Conservation (phyloP, 768 basidiomycete genomes). For the Hericium coralloides region DNA sequence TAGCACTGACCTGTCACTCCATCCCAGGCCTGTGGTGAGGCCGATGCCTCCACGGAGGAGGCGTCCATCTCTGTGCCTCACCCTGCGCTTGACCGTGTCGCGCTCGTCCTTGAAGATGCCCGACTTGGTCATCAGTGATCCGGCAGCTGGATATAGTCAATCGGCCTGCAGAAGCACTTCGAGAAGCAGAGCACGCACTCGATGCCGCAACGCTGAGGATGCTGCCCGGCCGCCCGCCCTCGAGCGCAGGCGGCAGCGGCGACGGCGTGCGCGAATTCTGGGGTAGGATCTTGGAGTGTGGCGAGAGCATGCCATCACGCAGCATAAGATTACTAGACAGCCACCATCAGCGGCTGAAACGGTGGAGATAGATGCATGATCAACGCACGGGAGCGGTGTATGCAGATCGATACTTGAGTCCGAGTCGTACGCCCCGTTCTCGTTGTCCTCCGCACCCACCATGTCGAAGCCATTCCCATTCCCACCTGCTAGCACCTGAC, state of each 20-base stretch:
- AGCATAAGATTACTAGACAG: constrained; percentile 28
- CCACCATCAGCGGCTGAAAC: background rate
- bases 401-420: constrained; percentile 31
- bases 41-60: constrained; percentile 29
- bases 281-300: constrained; percentile 29
- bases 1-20: constrained; percentile 30
- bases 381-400: constrained; percentile 30
- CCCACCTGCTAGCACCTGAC: constrained; percentile 17
- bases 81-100: constrained; percentile 25
- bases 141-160: constrained; percentile 3
- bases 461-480: constrained; percentile 14
- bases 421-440: constrained; percentile 20
- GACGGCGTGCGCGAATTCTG: constrained; percentile 13
- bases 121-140: constrained; percentile 26
- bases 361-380: background rate
- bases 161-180: background rate
- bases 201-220: constrained; percentile 19
- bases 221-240: constrained; percentile 16
- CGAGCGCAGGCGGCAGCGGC: constrained; percentile 11
- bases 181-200: constrained; percentile 11
- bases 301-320: constrained; percentile 29
- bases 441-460: constrained; percentile 19
- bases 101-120: constrained; percentile 29
- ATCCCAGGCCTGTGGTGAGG: constrained; percentile 33
- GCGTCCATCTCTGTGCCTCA: constrained; percentile 29